Conservation (phyloP, 2,329 filamentous ascomycete genomes). For the Trichothecium roseum region DNA sequence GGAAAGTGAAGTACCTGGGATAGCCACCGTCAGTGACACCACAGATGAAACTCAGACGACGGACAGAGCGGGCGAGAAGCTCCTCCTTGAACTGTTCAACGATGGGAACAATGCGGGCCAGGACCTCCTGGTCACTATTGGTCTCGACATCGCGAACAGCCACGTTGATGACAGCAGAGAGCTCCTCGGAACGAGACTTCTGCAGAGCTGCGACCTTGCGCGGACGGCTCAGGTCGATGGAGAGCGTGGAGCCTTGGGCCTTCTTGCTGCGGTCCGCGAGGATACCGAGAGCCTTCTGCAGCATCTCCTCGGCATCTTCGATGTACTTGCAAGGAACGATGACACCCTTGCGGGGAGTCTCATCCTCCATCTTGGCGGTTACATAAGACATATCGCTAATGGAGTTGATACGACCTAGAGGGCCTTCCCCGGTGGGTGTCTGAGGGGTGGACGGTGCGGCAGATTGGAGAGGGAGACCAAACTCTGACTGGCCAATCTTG, state of each 20-base stretch:
- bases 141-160: conserved; percentile 83
- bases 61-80: conserved; percentile 68
- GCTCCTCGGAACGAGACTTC: conserved; percentile 49
- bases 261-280: conserved; percentile 54
- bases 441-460: conserved; percentile 77
- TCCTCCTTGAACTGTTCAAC: conserved; percentile 77
- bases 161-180: conserved; percentile 87
- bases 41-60: conserved; percentile 91
- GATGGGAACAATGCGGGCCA: conserved; percentile 64
- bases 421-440: conserved; percentile 50
- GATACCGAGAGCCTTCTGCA: conserved; percentile 74
- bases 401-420: conserved; percentile 77
- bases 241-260: conserved; percentile 49
- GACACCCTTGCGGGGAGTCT: conserved; percentile 82
- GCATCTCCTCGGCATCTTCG: conserved; percentile 83
- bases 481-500: conserved; percentile 87
- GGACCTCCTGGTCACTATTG: conserved; percentile 69
- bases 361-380: conserved; percentile 58
- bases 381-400: conserved; percentile 96
- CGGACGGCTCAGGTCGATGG: conserved; percentile 65
- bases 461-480: conserved; percentile 69
- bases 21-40: conserved; percentile 90
- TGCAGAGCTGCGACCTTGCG: conserved; percentile 32
- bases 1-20: conserved; percentile 97
- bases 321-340: conserved; percentile 90